These are phyloP conservation scores for Aspergillus puulaauensis DNA, from an alignment of 2,329 filamentous ascomycete genomes.

Conservation along the genomic window DNA sequence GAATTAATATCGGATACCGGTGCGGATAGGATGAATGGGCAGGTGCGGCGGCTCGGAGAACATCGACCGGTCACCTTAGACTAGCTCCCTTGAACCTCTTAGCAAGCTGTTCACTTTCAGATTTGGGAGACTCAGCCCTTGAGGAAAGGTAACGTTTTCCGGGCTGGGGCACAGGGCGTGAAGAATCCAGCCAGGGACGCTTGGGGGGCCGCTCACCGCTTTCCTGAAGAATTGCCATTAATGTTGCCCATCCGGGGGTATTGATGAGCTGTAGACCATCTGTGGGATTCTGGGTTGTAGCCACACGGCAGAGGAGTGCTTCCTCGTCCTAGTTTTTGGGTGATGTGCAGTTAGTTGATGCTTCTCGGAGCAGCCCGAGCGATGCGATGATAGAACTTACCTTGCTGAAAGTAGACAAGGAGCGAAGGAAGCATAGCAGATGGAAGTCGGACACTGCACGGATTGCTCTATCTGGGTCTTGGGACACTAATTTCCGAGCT, in stretches of 20 bases:
- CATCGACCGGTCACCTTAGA: constrained; percentile 41
- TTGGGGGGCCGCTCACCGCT: constrained; percentile 95
- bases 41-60: constrained; percentile 1
- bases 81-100: constrained; percentile 65
- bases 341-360: not conserved
- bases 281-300: constrained; percentile 74
- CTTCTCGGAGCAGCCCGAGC: not conserved
- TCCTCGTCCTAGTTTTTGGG: constrained; percentile 72
- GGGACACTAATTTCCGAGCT: constrained; percentile 66
- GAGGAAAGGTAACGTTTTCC: constrained; percentile 35
- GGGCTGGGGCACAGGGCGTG: constrained; percentile 31
- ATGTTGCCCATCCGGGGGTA: constrained; percentile 88
- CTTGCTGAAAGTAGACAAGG: constrained; percentile 79
- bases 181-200: constrained; percentile 51
- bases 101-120: constrained; percentile 61
- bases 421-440: constrained; percentile 80
- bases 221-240: constrained; percentile 90
- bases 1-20: not conserved
- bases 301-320: constrained; percentile 78
- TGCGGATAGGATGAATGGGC: not conserved
- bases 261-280: constrained; percentile 82
- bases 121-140: constrained; percentile 41
- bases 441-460: constrained; percentile 88
- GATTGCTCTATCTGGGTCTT: constrained; percentile 61
- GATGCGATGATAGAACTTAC: constrained; percentile 51